Conservation (phyloP, 345 rosid species). For the Rhodomyrtus tomentosa region DNA sequence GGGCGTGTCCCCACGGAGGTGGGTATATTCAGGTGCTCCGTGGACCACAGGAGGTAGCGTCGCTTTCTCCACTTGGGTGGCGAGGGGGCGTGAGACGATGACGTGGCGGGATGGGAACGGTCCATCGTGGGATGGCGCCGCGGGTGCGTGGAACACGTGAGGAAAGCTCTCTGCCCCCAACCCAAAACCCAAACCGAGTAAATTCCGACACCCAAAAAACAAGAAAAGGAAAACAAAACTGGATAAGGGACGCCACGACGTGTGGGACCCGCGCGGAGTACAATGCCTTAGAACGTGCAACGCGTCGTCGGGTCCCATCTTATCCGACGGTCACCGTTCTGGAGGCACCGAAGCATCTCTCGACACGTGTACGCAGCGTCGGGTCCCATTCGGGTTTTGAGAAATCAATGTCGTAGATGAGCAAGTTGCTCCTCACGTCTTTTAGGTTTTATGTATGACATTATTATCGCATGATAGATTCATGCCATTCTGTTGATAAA, state of each 20-base stretch:
- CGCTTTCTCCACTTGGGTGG: too few species aligned
- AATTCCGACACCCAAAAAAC: too few species aligned
- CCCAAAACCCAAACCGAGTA: too few species aligned
- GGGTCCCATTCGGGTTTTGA: neutral
- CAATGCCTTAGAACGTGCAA: neutral
- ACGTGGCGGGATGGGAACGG: too few species aligned
- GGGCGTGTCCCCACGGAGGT: too few species aligned
- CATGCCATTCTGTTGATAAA: too few species aligned
- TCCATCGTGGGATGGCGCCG: too few species aligned
- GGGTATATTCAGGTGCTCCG: too few species aligned
- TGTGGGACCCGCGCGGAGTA: neutral
- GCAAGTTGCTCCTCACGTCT: too few species aligned
- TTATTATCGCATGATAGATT: too few species aligned
- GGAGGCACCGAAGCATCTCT: neutral
- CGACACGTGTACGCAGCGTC: neutral
- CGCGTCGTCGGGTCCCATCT: neutral
- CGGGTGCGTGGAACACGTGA: neutral
- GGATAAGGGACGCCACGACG: neutral
- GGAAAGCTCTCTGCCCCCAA: neutral
- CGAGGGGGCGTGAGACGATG: too few species aligned
- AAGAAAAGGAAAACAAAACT: accelerated
- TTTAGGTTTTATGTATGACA: neutral
- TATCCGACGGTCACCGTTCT: neutral
- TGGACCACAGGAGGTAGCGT: too few species aligned
- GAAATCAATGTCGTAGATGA: neutral